These are phyloP conservation scores for Lactarius vividus DNA, from an alignment of 768 basidiomycete genomes.

Conservation along the genomic window DNA sequence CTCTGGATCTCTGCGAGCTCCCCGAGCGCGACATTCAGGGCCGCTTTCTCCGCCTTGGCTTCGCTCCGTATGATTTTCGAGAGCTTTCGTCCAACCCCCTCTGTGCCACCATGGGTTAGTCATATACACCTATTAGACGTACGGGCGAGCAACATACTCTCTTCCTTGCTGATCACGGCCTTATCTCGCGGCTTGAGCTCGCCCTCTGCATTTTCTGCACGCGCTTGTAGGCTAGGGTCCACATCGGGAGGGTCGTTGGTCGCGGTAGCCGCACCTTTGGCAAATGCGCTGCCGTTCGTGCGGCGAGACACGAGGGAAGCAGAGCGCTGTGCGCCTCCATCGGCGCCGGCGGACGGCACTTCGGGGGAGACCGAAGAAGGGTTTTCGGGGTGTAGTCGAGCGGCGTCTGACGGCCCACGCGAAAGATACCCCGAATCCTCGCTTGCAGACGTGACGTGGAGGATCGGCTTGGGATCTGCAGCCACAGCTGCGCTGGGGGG, in stretches of 20 bases:
- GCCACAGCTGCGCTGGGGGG: not conserved
- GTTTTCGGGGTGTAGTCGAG: not conserved
- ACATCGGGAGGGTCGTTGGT: slow-evolving; percentile 43
- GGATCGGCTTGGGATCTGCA: not conserved
- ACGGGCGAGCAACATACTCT: slow-evolving; percentile 41
- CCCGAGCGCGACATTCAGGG: slow-evolving; percentile 56
- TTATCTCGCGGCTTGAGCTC: slow-evolving; percentile 50
- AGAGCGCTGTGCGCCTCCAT: not conserved
- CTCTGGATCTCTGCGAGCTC: slow-evolving; percentile 67
- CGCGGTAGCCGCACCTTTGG: slow-evolving; percentile 52
- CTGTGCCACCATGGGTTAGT: slow-evolving; percentile 35
- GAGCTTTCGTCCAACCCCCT: slow-evolving; percentile 55
- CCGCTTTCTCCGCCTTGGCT: slow-evolving; percentile 62
- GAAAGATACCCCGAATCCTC: not conserved
- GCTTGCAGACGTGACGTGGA: not conserved
- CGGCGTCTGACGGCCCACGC: not conserved
- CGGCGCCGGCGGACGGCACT: too few species aligned
- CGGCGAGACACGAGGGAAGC: slow-evolving; percentile 8
- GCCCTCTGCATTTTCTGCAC: slow-evolving; percentile 49
- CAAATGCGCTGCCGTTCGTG: slow-evolving; percentile 39
- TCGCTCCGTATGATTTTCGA: slow-evolving; percentile 71
- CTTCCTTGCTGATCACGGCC: slow-evolving; percentile 48
- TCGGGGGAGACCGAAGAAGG: not conserved
- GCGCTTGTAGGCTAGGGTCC: slow-evolving; percentile 37
- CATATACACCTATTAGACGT: not conserved